A percentile compares a stretch with the other conserved stretches of the same genome.
phyloP scores from a whole-genome alignment of 495 filamentous ascomycete species.

The Podospora didyma region DNA sequence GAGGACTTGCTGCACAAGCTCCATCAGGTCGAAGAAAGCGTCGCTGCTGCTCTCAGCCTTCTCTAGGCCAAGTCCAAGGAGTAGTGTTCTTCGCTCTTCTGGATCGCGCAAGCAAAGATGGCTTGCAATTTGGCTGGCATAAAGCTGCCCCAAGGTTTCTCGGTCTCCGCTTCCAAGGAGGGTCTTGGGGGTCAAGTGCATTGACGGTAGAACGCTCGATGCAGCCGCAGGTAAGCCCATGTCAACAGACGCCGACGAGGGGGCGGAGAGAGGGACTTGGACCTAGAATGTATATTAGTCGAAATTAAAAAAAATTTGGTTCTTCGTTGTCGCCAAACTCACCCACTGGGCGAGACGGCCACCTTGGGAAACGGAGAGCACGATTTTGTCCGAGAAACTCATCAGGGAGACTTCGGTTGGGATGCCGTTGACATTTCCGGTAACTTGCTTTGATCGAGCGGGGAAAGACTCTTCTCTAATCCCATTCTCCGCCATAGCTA shows the following conservation, averaged over 20 bases:
- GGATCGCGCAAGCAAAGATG: conserved; percentile 67
- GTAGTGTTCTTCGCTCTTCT: conserved; percentile 71
- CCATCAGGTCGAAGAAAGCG: conserved; percentile 77
- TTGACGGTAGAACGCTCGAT: conserved; percentile 65
- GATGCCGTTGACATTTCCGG: conserved; percentile 60
- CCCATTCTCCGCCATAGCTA: conserved; percentile 19
- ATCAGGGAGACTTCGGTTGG: conserved; percentile 67
- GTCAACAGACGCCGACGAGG: conserved; percentile 55
- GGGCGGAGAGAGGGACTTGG: conserved; percentile 76
- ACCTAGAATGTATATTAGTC: conserved; percentile 50
- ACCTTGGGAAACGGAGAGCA: conserved; percentile 82
- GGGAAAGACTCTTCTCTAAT: conserved; percentile 59
- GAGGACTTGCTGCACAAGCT: conserved; percentile 64
- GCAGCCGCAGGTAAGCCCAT: conserved; percentile 49
- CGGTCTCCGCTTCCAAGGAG: conserved; percentile 73
- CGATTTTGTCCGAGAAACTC: conserved; percentile 85
- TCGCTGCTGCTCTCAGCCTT: conserved; percentile 60
- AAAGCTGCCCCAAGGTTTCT: conserved; percentile 80
- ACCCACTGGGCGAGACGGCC: conserved; percentile 93
- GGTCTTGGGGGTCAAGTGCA: conserved; percentile 80
- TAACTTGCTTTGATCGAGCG: conserved; percentile 63
- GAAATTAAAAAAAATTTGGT: background rate
- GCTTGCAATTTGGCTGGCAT: conserved; percentile 83
- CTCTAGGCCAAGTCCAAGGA: conserved; percentile 77
- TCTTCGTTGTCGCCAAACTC: conserved; percentile 21